phyloP scores from a whole-genome alignment of 2,329 filamentous ascomycete genomes.

The Trichophyton schoenleinii region DNA sequence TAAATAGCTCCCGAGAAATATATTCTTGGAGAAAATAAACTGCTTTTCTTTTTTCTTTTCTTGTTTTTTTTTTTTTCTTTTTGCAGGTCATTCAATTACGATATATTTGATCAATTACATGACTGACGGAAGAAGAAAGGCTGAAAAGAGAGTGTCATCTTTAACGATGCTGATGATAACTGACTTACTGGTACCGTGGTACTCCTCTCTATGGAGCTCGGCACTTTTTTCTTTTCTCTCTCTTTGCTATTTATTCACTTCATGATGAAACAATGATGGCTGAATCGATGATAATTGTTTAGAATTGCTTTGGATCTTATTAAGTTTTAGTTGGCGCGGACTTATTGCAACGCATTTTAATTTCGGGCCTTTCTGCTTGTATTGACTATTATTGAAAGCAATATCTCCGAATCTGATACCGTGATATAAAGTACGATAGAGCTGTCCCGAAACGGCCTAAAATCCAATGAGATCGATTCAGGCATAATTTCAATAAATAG shows the following conservation, averaged over 20 bases:
- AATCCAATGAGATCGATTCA: no score
- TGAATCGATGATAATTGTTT: background rate
- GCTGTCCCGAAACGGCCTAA: no score
- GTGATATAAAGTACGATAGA: background rate
- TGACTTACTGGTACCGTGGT: background rate
- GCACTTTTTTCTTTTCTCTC: background rate
- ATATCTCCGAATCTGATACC: background rate
- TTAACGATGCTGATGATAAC: background rate
- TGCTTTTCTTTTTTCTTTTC: background rate
- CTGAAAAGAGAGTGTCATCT: background rate
- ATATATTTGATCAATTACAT: background rate
- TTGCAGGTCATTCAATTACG: background rate
- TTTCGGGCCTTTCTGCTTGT: background rate
- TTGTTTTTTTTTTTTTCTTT: background rate
- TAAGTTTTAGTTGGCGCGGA: background rate
- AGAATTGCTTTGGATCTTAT: background rate
- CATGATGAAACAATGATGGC: background rate
- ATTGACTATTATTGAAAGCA: no score
- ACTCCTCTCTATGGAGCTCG: background rate
- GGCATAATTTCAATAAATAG: no score
- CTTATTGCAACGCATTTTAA: background rate
- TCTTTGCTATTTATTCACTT: background rate
- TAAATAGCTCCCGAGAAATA: conserved; percentile 11
- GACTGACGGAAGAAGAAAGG: background rate
- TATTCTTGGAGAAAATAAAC: background rate